phyloP scores from a whole-genome alignment of 768 basidiomycete genomes.

The Leccinum disarticulatum region DNA sequence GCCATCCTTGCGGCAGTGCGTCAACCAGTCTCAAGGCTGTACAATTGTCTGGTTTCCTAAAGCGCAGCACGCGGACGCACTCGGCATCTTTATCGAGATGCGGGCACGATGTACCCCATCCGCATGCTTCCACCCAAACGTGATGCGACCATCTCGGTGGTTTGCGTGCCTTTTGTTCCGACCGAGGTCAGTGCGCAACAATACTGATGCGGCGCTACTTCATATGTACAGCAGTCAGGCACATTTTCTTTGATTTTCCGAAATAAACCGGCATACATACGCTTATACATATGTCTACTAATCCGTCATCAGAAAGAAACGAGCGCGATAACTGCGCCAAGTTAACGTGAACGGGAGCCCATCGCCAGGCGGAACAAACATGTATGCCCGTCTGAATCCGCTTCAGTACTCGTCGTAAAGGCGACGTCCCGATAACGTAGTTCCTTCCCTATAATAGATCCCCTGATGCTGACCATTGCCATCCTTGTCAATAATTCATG shows the following conservation, averaged over 20 bases:
- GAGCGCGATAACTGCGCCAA: not conserved
- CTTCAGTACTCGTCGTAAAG: not conserved
- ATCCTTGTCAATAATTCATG: slow-evolving; percentile 5
- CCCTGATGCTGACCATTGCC: slow-evolving; percentile 4
- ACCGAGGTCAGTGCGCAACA: not conserved
- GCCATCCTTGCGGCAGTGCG: not conserved
- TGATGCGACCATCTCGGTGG: slow-evolving; percentile 2
- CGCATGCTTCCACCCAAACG: slow-evolving; percentile 11
- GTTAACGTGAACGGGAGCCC: not conserved
- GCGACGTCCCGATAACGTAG: not conserved
- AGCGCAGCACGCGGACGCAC: not conserved
- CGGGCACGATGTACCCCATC: slow-evolving; percentile 8
- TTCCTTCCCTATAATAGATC: not conserved
- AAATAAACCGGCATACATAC: not conserved
- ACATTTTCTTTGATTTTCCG: not conserved
- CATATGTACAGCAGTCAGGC: slow-evolving; percentile 4
- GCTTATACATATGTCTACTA: not conserved
- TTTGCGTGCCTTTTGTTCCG: slow-evolving; percentile 3
- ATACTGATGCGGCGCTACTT: not conserved
- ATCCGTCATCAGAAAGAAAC: not conserved
- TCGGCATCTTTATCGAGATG: slow-evolving; percentile 1
- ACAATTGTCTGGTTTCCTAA: not conserved
- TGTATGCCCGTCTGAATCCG: not conserved
- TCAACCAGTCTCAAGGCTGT: not conserved
- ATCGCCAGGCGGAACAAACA: not conserved